Evolutionary conservation across 2,329 filamentous ascomycete species (phyloP), one percentile per base, ranked within the genome.

Genomic region (Nigrograna mackinnonii): DNA sequence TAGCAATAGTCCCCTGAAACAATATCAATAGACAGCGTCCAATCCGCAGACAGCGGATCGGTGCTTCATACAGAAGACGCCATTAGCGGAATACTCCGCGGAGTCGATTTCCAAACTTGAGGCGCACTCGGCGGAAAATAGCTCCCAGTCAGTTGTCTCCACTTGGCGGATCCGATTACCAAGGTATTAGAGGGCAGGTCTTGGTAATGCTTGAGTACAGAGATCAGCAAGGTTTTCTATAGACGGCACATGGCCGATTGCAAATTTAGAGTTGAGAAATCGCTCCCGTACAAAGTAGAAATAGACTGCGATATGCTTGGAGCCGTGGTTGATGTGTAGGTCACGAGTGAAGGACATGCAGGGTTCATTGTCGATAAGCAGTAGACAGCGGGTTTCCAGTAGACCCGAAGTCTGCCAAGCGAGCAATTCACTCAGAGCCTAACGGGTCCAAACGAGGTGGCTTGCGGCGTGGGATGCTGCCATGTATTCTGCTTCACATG

Each of bases 401-500:
- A n/a, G n/a, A n/a, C n/a, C n/a, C n/a, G n/a, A n/a, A n/a, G n/a
- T n/a, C n/a, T 24, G 14, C 14, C 3, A 7, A 19, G 11, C 7
- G 22, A 22, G 14, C 5, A 47, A n/a, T 28, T 47, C 36, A 5
- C 1, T 35, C 1, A 50, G 1, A 6, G 47, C 44, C 7, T 37
- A 17, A 9, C 18, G 9, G 2, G 28, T 21, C 44, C 38, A 50
- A 0, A 47, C 22, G 5, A 50, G 32, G 16, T 50, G 33, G 17
- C 22, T 36, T 9, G 41, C 35, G 12, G 44, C 35, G 21, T 37
- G 19, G 6, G 37, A 50, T 5, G 35, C 31, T 2, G 39, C 47
- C 30, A 47, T 52, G 35, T 55, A 57, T 43, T 58, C 54, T 11
- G 50, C 46, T 41, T 58, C 47, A 19, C 37, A 44, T 4, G 43